Conservation (phyloP, 2,329 filamentous ascomycete species). For the Verticillium albo-atrum region DNA sequence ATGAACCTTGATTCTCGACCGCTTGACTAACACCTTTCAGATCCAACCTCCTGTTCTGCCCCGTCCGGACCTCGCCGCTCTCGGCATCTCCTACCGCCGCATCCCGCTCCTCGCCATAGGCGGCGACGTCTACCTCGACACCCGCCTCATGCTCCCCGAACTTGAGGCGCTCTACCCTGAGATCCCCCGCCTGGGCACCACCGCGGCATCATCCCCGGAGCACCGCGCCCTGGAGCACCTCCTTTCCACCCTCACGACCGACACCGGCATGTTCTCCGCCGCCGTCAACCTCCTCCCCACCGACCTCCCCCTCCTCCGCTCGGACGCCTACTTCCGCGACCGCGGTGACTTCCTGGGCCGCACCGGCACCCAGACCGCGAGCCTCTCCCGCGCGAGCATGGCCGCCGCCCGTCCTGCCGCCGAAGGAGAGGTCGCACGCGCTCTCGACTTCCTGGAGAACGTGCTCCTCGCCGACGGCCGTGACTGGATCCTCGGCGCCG, state of each 20-base stretch:
- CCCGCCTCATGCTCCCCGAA: conserved; percentile 61
- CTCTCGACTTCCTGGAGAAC: conserved; percentile 56
- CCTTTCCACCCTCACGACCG: conserved; percentile 50
- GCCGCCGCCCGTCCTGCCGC: conserved; percentile 43
- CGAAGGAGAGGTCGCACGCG: conserved; percentile 46
- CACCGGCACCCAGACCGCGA: not conserved
- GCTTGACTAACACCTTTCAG: conserved; percentile 28
- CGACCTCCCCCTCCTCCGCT: conserved; percentile 44
- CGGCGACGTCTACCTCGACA: conserved; percentile 65
- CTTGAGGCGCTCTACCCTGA: conserved; percentile 54
- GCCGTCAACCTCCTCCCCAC: conserved; percentile 53
- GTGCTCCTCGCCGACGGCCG: conserved; percentile 62
- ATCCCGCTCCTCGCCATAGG: conserved; percentile 66
- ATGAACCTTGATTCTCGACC: not conserved
- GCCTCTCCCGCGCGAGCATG: conserved; percentile 18
- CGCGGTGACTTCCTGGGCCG: conserved; percentile 32
- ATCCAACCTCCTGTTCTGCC: conserved; percentile 63
- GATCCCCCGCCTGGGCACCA: conserved; percentile 29
- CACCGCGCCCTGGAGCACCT: conserved; percentile 45
- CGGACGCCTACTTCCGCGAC: conserved; percentile 53
- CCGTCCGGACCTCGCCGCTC: conserved; percentile 55
- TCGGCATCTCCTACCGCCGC: conserved; percentile 64
- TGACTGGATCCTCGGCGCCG: conserved; percentile 55
- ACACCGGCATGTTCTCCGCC: conserved; percentile 51
- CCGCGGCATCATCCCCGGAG: not conserved